These are phyloP conservation scores for Graphilbum ipis-grandicollis DNA, from an alignment of 2,329 filamentous ascomycete species.

Conservation along the genomic window DNA sequence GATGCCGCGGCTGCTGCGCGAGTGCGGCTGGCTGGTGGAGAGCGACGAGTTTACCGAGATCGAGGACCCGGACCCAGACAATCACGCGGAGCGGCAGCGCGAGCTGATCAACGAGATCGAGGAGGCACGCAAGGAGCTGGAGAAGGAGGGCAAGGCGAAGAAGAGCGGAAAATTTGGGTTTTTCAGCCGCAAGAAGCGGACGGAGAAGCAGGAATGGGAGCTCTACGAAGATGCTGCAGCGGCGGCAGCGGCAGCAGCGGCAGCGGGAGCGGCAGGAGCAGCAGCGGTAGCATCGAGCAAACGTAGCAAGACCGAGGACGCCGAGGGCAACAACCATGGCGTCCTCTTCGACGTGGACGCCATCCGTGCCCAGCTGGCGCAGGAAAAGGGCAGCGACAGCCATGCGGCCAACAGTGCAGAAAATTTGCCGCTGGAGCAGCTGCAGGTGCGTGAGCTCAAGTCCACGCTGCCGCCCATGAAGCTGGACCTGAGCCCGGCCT, in stretches of 20 bases:
- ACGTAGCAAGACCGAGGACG: slow-evolving; percentile 27
- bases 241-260: not conserved
- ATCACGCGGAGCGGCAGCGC: slow-evolving; percentile 70
- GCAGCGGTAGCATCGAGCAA: slow-evolving; percentile 12
- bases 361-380: slow-evolving; percentile 69
- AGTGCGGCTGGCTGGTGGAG: slow-evolving; percentile 81
- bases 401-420: no score
- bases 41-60: slow-evolving; percentile 93
- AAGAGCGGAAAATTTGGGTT: slow-evolving; percentile 45
- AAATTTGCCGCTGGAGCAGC: slow-evolving; percentile 17
- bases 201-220: slow-evolving; percentile 80
- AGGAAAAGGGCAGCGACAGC: slow-evolving; percentile 31
- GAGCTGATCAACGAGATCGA: slow-evolving; percentile 96
- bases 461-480: slow-evolving; percentile 85
- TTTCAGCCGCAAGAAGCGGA: slow-evolving; percentile 69
- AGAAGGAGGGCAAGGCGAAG: slow-evolving; percentile 56
- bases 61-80: slow-evolving; percentile 91
- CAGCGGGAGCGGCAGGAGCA: slow-evolving; percentile 4
- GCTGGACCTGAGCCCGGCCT: slow-evolving; percentile 33
- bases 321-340: slow-evolving; percentile 34
- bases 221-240: slow-evolving; percentile 55
- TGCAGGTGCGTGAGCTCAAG: slow-evolving; percentile 63
- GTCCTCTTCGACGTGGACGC: slow-evolving; percentile 93
- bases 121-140: slow-evolving; percentile 73
- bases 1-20: slow-evolving; percentile 74